These are phyloP conservation scores for Antrodiella citrinella DNA, from an alignment of 768 basidiomycete genomes.

Conservation along the genomic window DNA sequence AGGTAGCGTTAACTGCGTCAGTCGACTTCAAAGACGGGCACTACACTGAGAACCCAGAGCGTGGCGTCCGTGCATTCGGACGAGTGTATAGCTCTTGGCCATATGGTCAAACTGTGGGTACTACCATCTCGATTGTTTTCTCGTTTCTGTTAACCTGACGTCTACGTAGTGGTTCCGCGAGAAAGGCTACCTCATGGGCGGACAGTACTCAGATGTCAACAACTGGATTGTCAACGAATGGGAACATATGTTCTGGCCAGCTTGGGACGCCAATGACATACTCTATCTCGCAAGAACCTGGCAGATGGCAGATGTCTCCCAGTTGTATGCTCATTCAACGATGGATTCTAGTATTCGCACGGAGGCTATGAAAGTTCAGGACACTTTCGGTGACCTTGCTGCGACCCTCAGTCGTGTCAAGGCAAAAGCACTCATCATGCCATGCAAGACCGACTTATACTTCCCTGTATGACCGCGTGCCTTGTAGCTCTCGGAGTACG, in stretches of 20 bases:
- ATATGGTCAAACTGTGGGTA: conserved; percentile 12
- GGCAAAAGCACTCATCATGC: conserved; percentile 49
- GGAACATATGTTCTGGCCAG: conserved; percentile 34
- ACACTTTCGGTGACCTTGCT: conserved; percentile 28
- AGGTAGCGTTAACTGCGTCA: conserved; percentile 14
- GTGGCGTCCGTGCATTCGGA: conserved; percentile 15
- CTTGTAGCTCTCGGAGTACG: too few relatives aligned
- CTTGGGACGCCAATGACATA: conserved; percentile 51
- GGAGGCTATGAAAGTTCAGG: conserved; percentile 11
- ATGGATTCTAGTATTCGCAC: conserved; percentile 21
- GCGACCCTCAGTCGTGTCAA: conserved; percentile 35
- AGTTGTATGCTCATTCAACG: not conserved
- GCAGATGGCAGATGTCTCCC: conserved; percentile 42
- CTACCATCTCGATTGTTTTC: not conserved
- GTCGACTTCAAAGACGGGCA: conserved; percentile 16
- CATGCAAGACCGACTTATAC: conserved; percentile 51
- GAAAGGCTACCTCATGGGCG: conserved; percentile 29
- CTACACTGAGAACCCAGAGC: conserved; percentile 10
- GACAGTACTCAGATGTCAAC: conserved; percentile 38
- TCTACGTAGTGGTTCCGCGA: not conserved
- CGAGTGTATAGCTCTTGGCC: conserved; percentile 16
- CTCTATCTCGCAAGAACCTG: conserved; percentile 42
- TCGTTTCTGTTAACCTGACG: too few relatives aligned
- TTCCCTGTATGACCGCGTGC: conserved; percentile 33
- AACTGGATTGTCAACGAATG: conserved; percentile 44